Evolutionary conservation across 1,284 basidiomycete species (phyloP).

Genomic region (Fomitopsis pinicola): DNA sequence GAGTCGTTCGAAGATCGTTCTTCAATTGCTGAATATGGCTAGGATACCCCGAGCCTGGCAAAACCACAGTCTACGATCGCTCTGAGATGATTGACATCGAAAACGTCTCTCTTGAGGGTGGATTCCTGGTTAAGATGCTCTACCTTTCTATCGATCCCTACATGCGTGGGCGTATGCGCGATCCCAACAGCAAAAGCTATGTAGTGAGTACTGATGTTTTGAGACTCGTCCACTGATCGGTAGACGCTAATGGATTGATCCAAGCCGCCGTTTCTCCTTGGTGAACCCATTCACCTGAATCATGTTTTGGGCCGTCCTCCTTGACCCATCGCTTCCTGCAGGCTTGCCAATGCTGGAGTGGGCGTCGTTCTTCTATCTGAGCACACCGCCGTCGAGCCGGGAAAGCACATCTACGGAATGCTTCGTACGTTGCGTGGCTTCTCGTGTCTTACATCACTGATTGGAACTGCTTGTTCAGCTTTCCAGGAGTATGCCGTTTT

Average conservation of each 20-base stretch:
- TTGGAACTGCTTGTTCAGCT: conserved; percentile 6
- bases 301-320: too few species aligned
- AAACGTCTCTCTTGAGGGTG: conserved; percentile 36
- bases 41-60: too few species aligned
- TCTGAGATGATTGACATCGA: too few species aligned
- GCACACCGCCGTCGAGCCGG: conserved; percentile 28
- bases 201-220: neutral
- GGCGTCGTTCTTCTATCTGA: conserved; percentile 43
- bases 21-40: too few species aligned
- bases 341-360: conserved; percentile 28
- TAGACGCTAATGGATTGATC: neutral
- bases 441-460: neutral
- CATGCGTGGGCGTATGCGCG: conserved; percentile 34
- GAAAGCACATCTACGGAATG: conserved; percentile 39
- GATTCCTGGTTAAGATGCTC: conserved; percentile 46
- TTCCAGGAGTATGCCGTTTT: conserved; percentile 20
- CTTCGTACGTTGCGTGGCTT: conserved; percentile 16
- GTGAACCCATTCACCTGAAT: too few species aligned
- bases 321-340: neutral
- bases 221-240: neutral
- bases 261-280: conserved; percentile 9
- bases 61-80: too few species aligned
- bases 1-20: too few species aligned
- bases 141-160: conserved; percentile 47
- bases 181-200: conserved; percentile 11